Evolutionary conservation across 2,329 filamentous ascomycete genomes (phyloP), one percentile per base, ranked within the genome.

Genomic region (Fusarium sp.): DNA sequence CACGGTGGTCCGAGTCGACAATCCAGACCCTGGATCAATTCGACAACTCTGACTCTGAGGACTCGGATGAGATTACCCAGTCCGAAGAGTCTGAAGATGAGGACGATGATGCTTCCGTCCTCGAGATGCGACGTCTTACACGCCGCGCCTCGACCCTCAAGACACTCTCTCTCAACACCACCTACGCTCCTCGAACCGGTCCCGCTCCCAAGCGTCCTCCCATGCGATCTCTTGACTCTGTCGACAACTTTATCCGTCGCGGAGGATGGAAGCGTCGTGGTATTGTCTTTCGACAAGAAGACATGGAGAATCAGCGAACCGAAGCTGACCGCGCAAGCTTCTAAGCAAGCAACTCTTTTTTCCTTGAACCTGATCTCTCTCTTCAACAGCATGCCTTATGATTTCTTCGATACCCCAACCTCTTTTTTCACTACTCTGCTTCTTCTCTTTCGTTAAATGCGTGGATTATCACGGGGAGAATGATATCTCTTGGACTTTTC

Each of bases 201-300:
- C 72, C 67, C 7, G 60, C 78, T 13, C 78, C 80, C 20, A 78
- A 76, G 67, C 77, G 84, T 18, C 84, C 84, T n/a, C 79, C 80
- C 14, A 81, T 84, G 78, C 79, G 80, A 75, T 80, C 81, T 11
- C 76, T 82, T 57, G 82, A 84, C 76, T 81, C 79, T 67, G 80
- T 85, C 72, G 83, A 85, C 57, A 79, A 85, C 73, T 83, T 84
- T 38, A 80, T 84, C 72, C 84, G 84, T 79, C 82, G 83, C 18
- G 83, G 83, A 40, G 83, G 84, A 37, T 85, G 84, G 84, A 85
- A 85, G 80, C 79, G 84, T 64, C 79, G 83, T 14, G 84, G 83
- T 59, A 81, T 85, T 47, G 79, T 85, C 77, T 85, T 85, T 66
- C 77, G 82, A 64, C 71, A 78, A 35, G 78, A 83, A 31, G 82